phyloP scores from a whole-genome alignment of 768 basidiomycete genomes.

The Psilocybe cyanescens region DNA sequence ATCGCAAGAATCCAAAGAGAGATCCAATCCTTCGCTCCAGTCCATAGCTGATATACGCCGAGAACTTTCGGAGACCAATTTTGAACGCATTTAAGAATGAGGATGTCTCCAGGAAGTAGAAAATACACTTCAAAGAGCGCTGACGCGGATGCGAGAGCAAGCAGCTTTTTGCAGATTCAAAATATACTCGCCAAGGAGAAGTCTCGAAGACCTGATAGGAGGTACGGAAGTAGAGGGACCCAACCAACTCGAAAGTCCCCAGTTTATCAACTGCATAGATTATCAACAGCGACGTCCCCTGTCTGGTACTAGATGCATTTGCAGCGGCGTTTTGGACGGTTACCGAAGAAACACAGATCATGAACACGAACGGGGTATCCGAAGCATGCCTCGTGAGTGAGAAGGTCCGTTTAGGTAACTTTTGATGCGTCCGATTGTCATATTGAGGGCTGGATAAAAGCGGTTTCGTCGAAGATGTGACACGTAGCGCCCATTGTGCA shows the following conservation, averaged over 20 bases:
- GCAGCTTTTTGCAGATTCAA: not conserved
- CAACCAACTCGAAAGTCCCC: constrained; percentile 4
- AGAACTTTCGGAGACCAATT: not conserved
- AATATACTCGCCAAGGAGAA: not conserved
- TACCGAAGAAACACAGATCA: constrained; percentile 2
- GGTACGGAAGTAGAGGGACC: constrained; percentile 3
- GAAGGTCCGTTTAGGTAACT: not conserved
- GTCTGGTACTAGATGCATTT: not conserved
- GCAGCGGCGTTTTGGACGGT: not conserved
- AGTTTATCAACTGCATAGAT: constrained; percentile 10
- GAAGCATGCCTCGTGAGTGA: not conserved
- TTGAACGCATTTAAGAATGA: not conserved
- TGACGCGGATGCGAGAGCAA: constrained; percentile 2
- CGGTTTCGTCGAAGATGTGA: not conserved
- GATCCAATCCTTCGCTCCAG: constrained; percentile 3
- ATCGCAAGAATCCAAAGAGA: constrained; percentile 23
- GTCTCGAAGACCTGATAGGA: not conserved
- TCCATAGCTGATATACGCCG: constrained; percentile 6
- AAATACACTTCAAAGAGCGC: not conserved
- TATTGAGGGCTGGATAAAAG: not conserved
- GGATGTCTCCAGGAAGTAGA: constrained; percentile 3
- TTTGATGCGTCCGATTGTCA: not conserved
- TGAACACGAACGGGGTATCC: not conserved
- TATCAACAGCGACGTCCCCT: not conserved
- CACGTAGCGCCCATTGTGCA: constrained; percentile 6